Conservation (phyloP, 2,329 filamentous ascomycete genomes). For the Madurella mycetomatis region DNA sequence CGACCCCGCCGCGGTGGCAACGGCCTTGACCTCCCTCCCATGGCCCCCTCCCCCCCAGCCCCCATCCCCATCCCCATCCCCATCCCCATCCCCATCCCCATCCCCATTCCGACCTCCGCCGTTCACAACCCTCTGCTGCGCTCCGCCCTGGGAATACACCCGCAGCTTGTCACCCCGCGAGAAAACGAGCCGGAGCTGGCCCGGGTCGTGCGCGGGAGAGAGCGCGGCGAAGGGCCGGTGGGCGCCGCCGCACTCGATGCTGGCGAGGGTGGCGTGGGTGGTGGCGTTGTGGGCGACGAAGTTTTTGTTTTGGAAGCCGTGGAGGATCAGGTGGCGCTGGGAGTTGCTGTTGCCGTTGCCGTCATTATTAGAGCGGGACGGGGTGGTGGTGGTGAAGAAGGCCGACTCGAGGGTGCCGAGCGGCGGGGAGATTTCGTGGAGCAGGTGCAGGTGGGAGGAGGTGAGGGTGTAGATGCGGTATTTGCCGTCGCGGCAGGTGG, state of each 20-base stretch:
- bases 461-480: constrained; percentile 58
- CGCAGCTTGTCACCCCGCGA: constrained; percentile 49
- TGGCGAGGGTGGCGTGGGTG: constrained; percentile 62
- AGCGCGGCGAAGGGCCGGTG: constrained; percentile 69
- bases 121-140: constrained; percentile 50
- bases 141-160: constrained; percentile 21
- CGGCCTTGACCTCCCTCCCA: constrained; percentile 72
- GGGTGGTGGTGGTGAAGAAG: constrained; percentile 44
- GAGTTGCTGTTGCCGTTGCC: constrained; percentile 29
- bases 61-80: no score
- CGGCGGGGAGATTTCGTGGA: constrained; percentile 65
- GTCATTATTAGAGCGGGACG: constrained; percentile 17
- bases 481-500: constrained; percentile 71
- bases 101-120: no score
- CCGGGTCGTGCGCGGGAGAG: constrained; percentile 13
- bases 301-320: constrained; percentile 73
- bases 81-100: no score
- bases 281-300: constrained; percentile 82
- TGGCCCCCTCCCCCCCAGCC: constrained; percentile 57
- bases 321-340: constrained; percentile 56
- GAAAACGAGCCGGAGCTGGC: constrained; percentile 57
- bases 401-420: constrained; percentile 74
- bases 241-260: constrained; percentile 76
- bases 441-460: constrained; percentile 38
- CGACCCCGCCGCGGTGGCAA: constrained; percentile 28